These are phyloP conservation scores for Ceratorhiza oryzae-sativae DNA, from an alignment of 1,284 basidiomycete species.

Conservation along the genomic window DNA sequence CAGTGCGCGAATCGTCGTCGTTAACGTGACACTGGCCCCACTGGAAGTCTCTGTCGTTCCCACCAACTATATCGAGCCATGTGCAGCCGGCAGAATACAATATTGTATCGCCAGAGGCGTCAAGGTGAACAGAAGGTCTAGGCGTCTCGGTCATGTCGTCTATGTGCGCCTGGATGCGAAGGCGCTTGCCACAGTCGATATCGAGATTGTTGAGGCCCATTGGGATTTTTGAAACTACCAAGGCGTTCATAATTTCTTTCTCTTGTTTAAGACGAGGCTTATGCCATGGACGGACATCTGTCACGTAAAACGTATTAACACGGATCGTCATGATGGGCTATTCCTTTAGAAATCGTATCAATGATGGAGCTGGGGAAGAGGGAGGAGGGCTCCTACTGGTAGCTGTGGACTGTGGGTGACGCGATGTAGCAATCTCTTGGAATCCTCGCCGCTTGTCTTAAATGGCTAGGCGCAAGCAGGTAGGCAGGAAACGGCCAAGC, in stretches of 20 bases:
- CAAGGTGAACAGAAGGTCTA: slow-evolving; percentile 11
- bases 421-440: neutral
- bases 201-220: slow-evolving; percentile 37
- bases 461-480: too few species aligned
- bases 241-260: slow-evolving; percentile 4
- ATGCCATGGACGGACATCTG: slow-evolving; percentile 28
- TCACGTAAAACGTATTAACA: slow-evolving; percentile 27
- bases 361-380: neutral
- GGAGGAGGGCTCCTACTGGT: too few species aligned
- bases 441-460: too few species aligned
- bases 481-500: too few species aligned
- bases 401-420: too few species aligned
- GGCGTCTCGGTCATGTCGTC: neutral
- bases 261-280: slow-evolving; percentile 12
- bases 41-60: slow-evolving; percentile 1
- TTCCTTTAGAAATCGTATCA: neutral
- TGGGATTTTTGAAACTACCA: neutral
- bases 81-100: slow-evolving; percentile 31
- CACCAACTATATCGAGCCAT: slow-evolving; percentile 20
- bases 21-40: neutral
- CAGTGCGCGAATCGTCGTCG: neutral
- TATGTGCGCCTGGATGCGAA: slow-evolving; percentile 20
- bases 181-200: neutral
- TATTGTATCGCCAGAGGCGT: slow-evolving; percentile 32
- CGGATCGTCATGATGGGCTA: neutral